phyloP scores from a whole-genome alignment of 768 basidiomycete species.

The Hericium coralloides region DNA sequence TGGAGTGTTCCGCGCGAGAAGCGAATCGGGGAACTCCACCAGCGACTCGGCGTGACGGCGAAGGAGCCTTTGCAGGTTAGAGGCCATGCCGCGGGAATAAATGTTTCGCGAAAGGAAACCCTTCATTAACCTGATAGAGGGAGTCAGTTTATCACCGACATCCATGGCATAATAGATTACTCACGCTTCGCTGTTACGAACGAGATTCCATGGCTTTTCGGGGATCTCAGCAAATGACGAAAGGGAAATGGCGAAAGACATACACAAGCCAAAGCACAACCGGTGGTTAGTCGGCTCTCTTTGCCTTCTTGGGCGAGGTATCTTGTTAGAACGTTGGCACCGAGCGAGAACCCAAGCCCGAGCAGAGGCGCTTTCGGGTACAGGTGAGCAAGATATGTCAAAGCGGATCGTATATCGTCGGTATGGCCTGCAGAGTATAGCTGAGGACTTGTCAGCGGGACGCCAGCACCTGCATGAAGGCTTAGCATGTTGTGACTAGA shows the following conservation, averaged over 20 bases:
- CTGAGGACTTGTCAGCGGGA: constrained; percentile 73
- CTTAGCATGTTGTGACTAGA: constrained; percentile 6
- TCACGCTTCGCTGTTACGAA: constrained; percentile 27
- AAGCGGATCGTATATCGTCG: constrained; percentile 76
- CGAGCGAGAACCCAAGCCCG: constrained; percentile 89
- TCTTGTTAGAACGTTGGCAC: constrained; percentile 83
- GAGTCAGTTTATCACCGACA: constrained; percentile 6
- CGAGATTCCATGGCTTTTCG: constrained; percentile 41
- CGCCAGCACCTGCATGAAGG: constrained; percentile 59
- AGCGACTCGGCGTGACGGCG: constrained; percentile 40
- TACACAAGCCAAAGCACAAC: constrained; percentile 69
- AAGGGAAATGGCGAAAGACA: constrained; percentile 23
- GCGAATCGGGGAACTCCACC: constrained; percentile 40
- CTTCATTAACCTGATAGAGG: constrained; percentile 37
- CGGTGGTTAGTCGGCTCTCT: constrained; percentile 50
- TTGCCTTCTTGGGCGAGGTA: constrained; percentile 82
- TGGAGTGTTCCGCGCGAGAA: constrained; percentile 39
- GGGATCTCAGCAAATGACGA: constrained; percentile 1
- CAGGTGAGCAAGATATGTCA: constrained; percentile 60
- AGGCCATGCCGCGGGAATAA: constrained; percentile 75
- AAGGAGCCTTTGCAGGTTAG: constrained; percentile 55
- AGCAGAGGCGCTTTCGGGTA: constrained; percentile 79
- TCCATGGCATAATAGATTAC: constrained; percentile 9
- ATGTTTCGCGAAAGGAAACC: constrained; percentile 50
- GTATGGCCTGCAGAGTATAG: constrained; percentile 87